Evolutionary conservation across 2,329 filamentous ascomycete species (phyloP).

Genomic region (Trichoderma afroharzianum): DNA sequence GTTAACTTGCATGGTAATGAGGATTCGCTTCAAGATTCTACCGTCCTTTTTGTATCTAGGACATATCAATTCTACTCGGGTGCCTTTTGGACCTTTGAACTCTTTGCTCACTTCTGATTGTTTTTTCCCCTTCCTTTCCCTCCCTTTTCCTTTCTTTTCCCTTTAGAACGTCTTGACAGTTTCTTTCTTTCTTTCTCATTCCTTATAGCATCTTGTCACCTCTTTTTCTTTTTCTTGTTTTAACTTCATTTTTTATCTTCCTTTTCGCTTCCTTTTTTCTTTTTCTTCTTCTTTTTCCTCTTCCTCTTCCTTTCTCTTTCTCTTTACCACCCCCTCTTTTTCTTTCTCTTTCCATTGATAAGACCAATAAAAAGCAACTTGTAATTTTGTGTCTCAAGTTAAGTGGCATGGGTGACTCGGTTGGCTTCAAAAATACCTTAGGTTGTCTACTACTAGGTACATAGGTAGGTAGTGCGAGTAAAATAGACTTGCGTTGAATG

Average conservation of each 20-base stretch:
- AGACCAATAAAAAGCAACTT: slow-evolving; percentile 1
- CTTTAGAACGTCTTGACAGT: background rate
- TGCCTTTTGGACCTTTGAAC: background rate
- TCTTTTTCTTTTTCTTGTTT: background rate
- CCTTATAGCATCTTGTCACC: background rate
- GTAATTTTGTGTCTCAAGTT: background rate
- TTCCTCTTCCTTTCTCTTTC: background rate
- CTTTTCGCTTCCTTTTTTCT: background rate
- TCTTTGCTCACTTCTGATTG: background rate
- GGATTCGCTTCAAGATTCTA: slow-evolving; percentile 11
- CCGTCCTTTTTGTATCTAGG: slow-evolving; percentile 14
- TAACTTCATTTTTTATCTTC: background rate
- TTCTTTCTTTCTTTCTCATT: background rate
- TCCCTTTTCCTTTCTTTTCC: background rate
- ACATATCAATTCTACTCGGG: slow-evolving; percentile 11
- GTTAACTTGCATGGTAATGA: slow-evolving; percentile 19
- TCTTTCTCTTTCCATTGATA: background rate
- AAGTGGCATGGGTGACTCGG: background rate
- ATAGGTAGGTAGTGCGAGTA: background rate
- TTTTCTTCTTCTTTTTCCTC: background rate
- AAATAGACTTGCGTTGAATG: background rate
- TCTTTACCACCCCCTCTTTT: background rate
- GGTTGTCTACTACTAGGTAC: no score
- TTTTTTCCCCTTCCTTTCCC: background rate
- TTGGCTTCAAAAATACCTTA: background rate